phyloP scores from a whole-genome alignment of 2,329 filamentous ascomycete species.

The Penicillium brevicompactum region DNA sequence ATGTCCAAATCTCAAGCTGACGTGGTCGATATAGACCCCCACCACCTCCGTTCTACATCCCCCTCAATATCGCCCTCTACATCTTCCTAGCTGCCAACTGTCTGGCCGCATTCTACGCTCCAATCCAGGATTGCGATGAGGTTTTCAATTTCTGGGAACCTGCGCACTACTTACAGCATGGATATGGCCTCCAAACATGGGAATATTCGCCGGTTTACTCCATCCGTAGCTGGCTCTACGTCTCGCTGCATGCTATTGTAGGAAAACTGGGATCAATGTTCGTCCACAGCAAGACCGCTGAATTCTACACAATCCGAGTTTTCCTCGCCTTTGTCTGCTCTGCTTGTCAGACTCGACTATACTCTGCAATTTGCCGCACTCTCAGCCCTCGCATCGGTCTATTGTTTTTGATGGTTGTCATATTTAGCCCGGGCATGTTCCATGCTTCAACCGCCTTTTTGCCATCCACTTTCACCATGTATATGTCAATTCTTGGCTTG shows the following conservation, averaged over 20 bases:
- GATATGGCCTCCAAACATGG: slow-evolving; percentile 95
- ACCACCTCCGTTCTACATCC: slow-evolving; percentile 60
- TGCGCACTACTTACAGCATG: slow-evolving; percentile 88
- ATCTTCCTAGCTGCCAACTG: slow-evolving; percentile 74
- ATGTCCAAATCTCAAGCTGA: slow-evolving; percentile 17
- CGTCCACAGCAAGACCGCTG: slow-evolving; percentile 51
- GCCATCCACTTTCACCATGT: slow-evolving; percentile 97
- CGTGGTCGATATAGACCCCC: slow-evolving; percentile 27
- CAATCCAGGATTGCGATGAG: slow-evolving; percentile 97
- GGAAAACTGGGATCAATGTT: slow-evolving; percentile 66
- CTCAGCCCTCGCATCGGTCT: slow-evolving; percentile 82
- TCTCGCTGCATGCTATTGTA: slow-evolving; percentile 74
- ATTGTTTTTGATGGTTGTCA: slow-evolving; percentile 75
- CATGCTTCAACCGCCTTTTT: slow-evolving; percentile 85
- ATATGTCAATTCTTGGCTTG: slow-evolving; percentile 81
- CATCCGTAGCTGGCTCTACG: slow-evolving; percentile 93
- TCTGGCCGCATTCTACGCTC: slow-evolving; percentile 77
- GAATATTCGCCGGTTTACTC: slow-evolving; percentile 95
- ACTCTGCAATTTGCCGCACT: slow-evolving; percentile 72
- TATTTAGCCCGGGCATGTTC: slow-evolving; percentile 88
- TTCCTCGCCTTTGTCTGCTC: slow-evolving; percentile 76
- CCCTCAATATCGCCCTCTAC: slow-evolving; percentile 77
- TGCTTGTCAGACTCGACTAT: slow-evolving; percentile 78
- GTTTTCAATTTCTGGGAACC: slow-evolving; percentile 99
- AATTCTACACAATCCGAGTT: slow-evolving; percentile 87